Evolutionary conservation across 768 basidiomycete species (phyloP), one percentile per base, ranked within the genome.

Genomic region (Roridomyces roridus): DNA sequence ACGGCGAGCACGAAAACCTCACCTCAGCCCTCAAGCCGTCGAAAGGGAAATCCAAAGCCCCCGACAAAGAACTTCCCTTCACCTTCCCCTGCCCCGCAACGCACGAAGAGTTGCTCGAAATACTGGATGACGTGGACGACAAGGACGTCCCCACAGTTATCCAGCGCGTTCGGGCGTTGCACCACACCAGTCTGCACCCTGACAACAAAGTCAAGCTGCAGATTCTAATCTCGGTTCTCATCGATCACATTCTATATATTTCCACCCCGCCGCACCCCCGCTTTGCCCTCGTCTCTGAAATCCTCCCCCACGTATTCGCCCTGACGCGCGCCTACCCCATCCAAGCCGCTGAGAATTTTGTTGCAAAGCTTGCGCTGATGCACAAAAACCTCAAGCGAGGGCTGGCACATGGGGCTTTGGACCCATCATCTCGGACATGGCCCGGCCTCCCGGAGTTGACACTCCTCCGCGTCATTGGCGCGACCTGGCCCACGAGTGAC

Each of bases 201-300:
- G 94, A 92, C 18, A 98, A 99, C 77, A 97, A 95, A 68, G 81
- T 84, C 69, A 97, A 92, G 74, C 77, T 98, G 20, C 93, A 96
- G 85, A 79, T 79, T 6, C 76, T 99, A 57, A 80, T 85, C 10
- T 81, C 80, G 23, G 85, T 97, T 25, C 83, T 99, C 31, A 80
- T 98, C 59, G 97, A 98, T 68, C 92, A 98, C 68, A 79, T 94
- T 45, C 80, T 98, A 21, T 84, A 92, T 70, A 75, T 92, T 46
- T 80, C 92, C 11, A 79, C 86, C 0, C 83, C 83, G 0, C 85
- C 89, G 7, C 67, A 74, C 4, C 86, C 92, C 3, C 81, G 80
- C 6, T 85, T 88, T 67, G 59, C 74, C 35, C 74, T 89, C 20
- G 73, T 95, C 46, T 82, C 85, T 14, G 72, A 81, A 20, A 80